Conservation (phyloP, 129 eudicot species). For the Lactuca sativa region DNA sequence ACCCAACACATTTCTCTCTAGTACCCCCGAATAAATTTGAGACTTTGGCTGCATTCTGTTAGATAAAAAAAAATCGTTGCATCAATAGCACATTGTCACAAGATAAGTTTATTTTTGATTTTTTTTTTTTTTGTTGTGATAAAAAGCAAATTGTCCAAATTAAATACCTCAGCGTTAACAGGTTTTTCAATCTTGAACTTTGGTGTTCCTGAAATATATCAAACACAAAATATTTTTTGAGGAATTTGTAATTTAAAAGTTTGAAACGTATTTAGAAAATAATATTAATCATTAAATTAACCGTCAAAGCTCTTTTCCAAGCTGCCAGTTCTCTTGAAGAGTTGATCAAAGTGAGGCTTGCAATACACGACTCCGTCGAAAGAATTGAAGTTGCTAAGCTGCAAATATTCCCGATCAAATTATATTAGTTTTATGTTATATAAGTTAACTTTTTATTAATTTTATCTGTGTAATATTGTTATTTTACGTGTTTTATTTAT, state of each 20-base stretch:
- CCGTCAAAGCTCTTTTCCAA: conserved; percentile 94
- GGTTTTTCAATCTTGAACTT: conserved; percentile 48
- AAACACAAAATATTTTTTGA: not conserved
- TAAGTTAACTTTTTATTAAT: too few relatives aligned
- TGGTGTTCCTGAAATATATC: conserved; percentile 50
- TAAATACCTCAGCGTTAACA: conserved; percentile 46
- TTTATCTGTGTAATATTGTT: not conserved
- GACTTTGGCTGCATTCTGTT: conserved; percentile 47
- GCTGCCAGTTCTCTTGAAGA: conserved; percentile 94
- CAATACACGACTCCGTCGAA: conserved; percentile 93
- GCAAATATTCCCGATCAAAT: conserved; percentile 12
- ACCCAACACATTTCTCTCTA: conserved; percentile 72
- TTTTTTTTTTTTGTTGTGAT: not conserved
- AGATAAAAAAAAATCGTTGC: not conserved
- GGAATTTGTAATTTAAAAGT: not conserved
- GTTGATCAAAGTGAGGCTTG: conserved; percentile 91
- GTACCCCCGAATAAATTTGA: conserved; percentile 73
- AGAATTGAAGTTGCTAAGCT: conserved; percentile 89
- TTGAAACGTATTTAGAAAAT: not conserved
- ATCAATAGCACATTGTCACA: not conserved
- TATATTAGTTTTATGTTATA: not conserved
- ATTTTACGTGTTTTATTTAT: too few relatives aligned
- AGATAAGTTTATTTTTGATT: not conserved
- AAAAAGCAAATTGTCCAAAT: not conserved
- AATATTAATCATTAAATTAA: conserved; percentile 1